Percentiles rank a stretch among this genome's conserved stretches.
Conservation (phyloP, 495 filamentous ascomycete genomes). For the Aspergillus panamensis region DNA sequence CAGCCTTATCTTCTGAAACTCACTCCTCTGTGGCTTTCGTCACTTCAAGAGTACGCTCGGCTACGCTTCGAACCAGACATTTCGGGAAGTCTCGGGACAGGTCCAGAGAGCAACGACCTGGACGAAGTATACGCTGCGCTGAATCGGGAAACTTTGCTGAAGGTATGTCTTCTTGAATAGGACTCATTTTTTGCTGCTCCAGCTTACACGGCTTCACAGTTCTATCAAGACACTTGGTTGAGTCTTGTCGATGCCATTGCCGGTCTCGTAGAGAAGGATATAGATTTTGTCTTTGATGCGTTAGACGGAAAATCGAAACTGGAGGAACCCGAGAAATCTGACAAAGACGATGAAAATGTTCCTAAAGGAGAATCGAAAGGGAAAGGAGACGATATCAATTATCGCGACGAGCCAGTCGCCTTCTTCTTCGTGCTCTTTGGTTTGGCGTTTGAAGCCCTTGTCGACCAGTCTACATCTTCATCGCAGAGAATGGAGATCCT, state of each 20-base stretch:
- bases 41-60: constrained; percentile 88
- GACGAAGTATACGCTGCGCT: constrained; percentile 91
- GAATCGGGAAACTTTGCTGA: constrained; percentile 87
- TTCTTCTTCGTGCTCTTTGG: constrained; percentile 99
- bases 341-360: constrained; percentile 44
- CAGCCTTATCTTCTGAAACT: constrained; percentile 85
- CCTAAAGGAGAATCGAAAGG: constrained; percentile 44
- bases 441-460: constrained; percentile 91
- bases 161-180: constrained; percentile 37
- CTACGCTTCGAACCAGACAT: constrained; percentile 96
- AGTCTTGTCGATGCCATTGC: constrained; percentile 97
- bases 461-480: constrained; percentile 67
- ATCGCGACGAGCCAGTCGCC: constrained; percentile 94
- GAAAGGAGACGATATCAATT: constrained; percentile 77
- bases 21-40: constrained; percentile 90
- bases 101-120: constrained; percentile 65
- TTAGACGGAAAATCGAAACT: constrained; percentile 70
- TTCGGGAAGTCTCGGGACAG: constrained; percentile 75
- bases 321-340: constrained; percentile 20
- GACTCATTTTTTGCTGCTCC: not conserved
- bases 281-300: constrained; percentile 94
- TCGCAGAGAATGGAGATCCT: constrained; percentile 88
- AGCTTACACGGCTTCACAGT: constrained; percentile 46
- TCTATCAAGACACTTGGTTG: constrained; percentile 97
- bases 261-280: constrained; percentile 94